phyloP scores from a whole-genome alignment of 768 basidiomycete species.

The Termitomyces sp. region DNA sequence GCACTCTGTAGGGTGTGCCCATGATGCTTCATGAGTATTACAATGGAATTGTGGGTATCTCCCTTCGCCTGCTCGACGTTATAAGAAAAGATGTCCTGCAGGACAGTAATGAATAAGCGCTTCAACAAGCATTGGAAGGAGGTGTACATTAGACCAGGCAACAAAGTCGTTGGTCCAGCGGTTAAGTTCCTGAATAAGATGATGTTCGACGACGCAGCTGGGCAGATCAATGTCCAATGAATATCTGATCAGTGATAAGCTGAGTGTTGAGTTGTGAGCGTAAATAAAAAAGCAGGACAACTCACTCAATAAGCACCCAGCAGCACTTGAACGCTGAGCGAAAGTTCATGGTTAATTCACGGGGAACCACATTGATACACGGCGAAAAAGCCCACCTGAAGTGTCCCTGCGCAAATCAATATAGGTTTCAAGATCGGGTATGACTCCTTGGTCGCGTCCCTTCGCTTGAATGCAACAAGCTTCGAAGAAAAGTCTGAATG shows the following conservation, averaged over 20 bases:
- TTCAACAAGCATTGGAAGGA: neutral
- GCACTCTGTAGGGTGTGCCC: slow-evolving; percentile 54
- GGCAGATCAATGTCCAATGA: slow-evolving; percentile 65
- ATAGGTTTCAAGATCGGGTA: slow-evolving; percentile 71
- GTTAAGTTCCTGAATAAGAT: slow-evolving; percentile 51
- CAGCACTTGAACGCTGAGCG: slow-evolving; percentile 55
- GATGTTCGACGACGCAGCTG: slow-evolving; percentile 63
- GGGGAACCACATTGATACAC: neutral
- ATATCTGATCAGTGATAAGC: slow-evolving; percentile 30
- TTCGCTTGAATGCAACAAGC: slow-evolving; percentile 58
- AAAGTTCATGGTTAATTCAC: neutral
- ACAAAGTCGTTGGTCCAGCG: slow-evolving; percentile 75
- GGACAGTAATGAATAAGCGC: neutral
- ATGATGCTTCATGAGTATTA: slow-evolving; percentile 58
- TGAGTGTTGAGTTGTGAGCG: neutral
- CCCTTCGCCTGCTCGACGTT: slow-evolving; percentile 67
- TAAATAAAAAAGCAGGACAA: neutral
- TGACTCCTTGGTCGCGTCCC: slow-evolving; percentile 42
- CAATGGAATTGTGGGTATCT: slow-evolving; percentile 70
- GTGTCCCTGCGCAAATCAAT: slow-evolving; percentile 69
- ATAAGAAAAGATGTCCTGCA: slow-evolving; percentile 69
- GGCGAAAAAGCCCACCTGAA: slow-evolving; percentile 37
- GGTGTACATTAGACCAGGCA: slow-evolving; percentile 70
- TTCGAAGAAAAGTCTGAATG: slow-evolving; percentile 62
- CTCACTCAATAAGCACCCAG: slow-evolving; percentile 69